Evolutionary conservation across 129 eudicot species (phyloP).

Genomic region (Artemisia argyi): DNA sequence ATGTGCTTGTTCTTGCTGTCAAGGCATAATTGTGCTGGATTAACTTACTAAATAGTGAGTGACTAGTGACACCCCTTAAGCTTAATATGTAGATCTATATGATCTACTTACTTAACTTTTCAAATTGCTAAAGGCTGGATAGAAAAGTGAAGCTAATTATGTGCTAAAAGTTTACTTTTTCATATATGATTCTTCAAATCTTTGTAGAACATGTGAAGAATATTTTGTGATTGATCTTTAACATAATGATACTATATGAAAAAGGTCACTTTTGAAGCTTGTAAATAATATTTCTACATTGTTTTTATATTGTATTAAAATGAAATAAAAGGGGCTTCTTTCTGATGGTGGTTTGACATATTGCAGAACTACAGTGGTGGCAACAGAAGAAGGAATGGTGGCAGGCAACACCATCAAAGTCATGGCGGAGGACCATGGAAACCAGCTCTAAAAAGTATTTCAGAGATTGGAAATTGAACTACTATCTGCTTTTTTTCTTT

Average conservation of each 20-base stretch:
- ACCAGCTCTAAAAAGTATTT: slow-evolving; percentile 78
- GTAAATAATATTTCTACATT: no score
- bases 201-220: neutral
- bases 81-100: neutral
- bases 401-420: slow-evolving; percentile 29
- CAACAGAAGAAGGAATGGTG: slow-evolving; percentile 35
- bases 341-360: slow-evolving; percentile 9
- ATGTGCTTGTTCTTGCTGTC: slow-evolving; percentile 32
- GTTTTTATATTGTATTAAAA: no score
- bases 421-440: slow-evolving; percentile 63
- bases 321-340: neutral
- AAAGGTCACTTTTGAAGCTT: no score
- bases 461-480: slow-evolving; percentile 56
- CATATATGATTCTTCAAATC: neutral
- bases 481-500: neutral
- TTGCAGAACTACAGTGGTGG: slow-evolving; percentile 20
- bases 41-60: neutral
- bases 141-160: neutral
- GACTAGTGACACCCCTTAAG: neutral
- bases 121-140: neutral
- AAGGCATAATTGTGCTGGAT: slow-evolving; percentile 29
- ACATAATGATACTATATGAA: no score
- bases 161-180: neutral
- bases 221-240: neutral
- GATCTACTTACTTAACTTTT: slow-evolving; percentile 6